Conservation (phyloP, 2,329 filamentous ascomycete species). For the Fusarium pseudocircinatum region DNA sequence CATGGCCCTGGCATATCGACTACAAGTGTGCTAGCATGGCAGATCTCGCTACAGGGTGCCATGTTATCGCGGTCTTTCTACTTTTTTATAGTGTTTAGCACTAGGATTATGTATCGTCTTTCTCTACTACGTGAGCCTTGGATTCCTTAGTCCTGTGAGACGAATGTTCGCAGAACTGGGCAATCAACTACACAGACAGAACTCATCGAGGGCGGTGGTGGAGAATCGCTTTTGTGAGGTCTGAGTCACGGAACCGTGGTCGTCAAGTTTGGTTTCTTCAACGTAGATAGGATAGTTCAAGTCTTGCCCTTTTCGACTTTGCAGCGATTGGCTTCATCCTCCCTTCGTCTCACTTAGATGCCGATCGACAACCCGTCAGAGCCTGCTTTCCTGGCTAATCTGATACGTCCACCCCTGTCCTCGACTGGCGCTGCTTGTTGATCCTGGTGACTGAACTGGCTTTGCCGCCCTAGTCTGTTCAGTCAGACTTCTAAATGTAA, state of each 20-base stretch:
- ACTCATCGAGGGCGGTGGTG: background rate
- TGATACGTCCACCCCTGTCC: background rate
- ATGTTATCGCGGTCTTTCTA: background rate
- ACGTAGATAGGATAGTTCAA: background rate
- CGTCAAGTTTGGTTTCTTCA: background rate
- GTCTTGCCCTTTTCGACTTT: background rate
- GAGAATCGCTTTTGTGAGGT: background rate
- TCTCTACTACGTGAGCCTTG: background rate
- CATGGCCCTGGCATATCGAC: background rate
- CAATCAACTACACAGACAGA: background rate
- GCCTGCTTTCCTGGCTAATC: background rate
- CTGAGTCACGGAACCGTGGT: background rate
- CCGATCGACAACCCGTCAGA: background rate
- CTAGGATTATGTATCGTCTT: accelerated
- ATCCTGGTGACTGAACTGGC: background rate
- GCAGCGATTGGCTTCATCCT: background rate
- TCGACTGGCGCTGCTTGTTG: background rate
- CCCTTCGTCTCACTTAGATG: background rate
- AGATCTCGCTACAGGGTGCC: background rate
- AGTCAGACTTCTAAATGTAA: background rate
- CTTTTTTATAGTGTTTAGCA: background rate
- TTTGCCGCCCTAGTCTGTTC: background rate
- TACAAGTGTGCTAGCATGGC: background rate
- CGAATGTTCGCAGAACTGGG: background rate
- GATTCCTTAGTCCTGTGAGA: background rate